Percentiles rank a stretch among this genome's conserved stretches.
These are phyloP conservation scores for Globisporangium echinulatum DNA, from an alignment of 352 stramenopile species.

Conservation along the genomic window DNA sequence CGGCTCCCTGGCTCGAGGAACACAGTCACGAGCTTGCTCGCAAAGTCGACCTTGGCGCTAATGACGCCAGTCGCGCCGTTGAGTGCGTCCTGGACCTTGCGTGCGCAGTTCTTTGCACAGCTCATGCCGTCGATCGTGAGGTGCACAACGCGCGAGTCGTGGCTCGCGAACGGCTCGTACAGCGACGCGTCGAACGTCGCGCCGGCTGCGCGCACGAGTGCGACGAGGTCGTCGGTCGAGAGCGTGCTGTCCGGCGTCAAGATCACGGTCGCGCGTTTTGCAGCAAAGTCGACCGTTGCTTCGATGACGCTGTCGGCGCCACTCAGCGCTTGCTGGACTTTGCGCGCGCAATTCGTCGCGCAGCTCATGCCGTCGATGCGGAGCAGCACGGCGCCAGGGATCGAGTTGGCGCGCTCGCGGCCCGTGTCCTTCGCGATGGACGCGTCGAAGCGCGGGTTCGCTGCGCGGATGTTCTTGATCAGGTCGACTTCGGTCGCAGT, in stretches of 20 bases:
- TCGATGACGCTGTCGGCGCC: constrained; percentile 50
- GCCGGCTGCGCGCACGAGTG: constrained; percentile 38
- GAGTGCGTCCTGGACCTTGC: constrained; percentile 70
- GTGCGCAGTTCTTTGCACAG: constrained; percentile 65
- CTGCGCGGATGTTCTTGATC: constrained; percentile 73
- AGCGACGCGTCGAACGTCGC: constrained; percentile 47
- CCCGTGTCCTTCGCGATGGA: constrained; percentile 50
- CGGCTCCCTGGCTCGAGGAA: constrained; percentile 68
- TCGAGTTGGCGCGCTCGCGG: constrained; percentile 36
- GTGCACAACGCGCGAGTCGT: constrained; percentile 68
- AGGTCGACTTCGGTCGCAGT: constrained; percentile 82
- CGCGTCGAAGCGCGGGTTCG: constrained; percentile 71
- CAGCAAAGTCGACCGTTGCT: constrained; percentile 59
- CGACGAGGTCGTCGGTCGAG: constrained; percentile 63
- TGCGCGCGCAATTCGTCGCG: constrained; percentile 51
- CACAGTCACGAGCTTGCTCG: constrained; percentile 65
- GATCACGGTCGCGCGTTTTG: constrained; percentile 67
- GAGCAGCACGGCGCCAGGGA: constrained; percentile 62
- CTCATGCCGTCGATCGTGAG: constrained; percentile 74
- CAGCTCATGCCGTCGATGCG: constrained; percentile 76
- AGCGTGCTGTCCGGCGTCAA: constrained; percentile 51
- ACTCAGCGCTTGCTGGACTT: constrained; percentile 50
- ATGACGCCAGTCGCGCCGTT: constrained; percentile 55
- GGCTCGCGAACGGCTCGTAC: constrained; percentile 60
- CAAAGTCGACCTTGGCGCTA: constrained; percentile 73